These are phyloP conservation scores for Aspergillus sp. DNA, from an alignment of 2,329 filamentous ascomycete species.

Conservation along the genomic window DNA sequence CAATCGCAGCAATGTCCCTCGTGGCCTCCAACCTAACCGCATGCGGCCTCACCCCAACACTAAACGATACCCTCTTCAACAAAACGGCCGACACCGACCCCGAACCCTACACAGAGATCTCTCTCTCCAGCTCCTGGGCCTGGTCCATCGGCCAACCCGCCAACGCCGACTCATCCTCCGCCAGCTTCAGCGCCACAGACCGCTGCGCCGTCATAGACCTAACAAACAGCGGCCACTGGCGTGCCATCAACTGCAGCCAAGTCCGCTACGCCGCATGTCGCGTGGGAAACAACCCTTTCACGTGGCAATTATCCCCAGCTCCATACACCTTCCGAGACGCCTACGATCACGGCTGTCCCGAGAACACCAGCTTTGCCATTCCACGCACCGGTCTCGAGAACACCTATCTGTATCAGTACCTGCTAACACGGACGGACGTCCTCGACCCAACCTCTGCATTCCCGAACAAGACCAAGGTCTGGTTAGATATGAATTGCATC, in stretches of 20 bases:
- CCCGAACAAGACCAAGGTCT: constrained; percentile 45
- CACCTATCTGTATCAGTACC: constrained; percentile 54
- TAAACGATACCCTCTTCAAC: constrained; percentile 59
- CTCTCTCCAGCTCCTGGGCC: constrained; percentile 58
- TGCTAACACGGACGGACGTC: constrained; percentile 35
- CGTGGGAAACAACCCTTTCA: constrained; percentile 54
- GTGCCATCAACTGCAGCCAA: constrained; percentile 57
- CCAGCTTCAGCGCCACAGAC: constrained; percentile 33
- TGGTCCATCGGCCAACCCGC: constrained; percentile 61
- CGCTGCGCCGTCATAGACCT: constrained; percentile 61
- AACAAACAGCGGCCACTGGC: constrained; percentile 58
- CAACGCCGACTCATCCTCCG: constrained; percentile 43
- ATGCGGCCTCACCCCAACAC: constrained; percentile 63
- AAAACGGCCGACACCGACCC: constrained; percentile 53
- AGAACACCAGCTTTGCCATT: constrained; percentile 54
- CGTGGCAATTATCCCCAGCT: constrained; percentile 56
- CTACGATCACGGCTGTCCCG: constrained; percentile 50
- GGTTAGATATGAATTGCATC: constrained; percentile 64
- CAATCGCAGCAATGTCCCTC: constrained; percentile 36
- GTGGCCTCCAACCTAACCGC: constrained; percentile 46
- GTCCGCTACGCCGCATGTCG: constrained; percentile 60
- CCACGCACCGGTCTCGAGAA: constrained; percentile 67
- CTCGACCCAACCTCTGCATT: constrained; percentile 30
- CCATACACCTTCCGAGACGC: constrained; percentile 48
- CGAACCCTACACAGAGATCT: constrained; percentile 52